phyloP scores from a whole-genome alignment of 345 rosid species.

The Lepidium sativum region DNA sequence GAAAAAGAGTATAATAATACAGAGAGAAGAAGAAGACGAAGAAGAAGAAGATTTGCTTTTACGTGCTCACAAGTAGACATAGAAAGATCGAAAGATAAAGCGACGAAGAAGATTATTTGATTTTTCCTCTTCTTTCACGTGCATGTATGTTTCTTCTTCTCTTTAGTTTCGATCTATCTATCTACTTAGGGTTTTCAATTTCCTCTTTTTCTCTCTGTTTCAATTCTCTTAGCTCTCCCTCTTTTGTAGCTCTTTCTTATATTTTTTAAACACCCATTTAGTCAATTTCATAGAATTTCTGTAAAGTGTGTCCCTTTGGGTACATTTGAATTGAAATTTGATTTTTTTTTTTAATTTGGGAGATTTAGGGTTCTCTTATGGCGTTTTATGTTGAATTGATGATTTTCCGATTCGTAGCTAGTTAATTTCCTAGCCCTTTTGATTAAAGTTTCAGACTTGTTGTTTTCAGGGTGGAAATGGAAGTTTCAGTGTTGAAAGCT shows the following conservation, averaged over 20 bases:
- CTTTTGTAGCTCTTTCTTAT: neutral
- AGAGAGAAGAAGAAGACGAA: neutral
- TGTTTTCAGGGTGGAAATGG: conserved; percentile 58
- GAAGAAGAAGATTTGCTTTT: neutral
- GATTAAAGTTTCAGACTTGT: neutral
- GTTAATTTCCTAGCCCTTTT: neutral
- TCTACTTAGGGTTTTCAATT: conserved; percentile 17
- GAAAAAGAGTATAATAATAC: too few species aligned
- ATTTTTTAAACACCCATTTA: neutral
- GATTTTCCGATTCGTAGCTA: neutral
- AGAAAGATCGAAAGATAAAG: neutral
- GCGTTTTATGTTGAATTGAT: neutral
- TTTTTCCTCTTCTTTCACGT: neutral
- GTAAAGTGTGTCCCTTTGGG: neutral
- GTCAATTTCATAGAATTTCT: neutral
- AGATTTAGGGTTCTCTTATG: neutral
- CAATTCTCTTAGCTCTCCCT: neutral
- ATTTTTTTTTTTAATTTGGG: neutral
- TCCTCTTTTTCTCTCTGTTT: too few species aligned
- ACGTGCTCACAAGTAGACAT: conserved; percentile 1
- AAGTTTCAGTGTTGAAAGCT: conserved; percentile 55
- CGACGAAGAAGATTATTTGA: neutral
- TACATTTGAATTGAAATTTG: neutral
- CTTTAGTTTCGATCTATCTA: neutral
- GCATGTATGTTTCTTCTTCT: neutral